Conservation (phyloP, 108 stramenopile genomes). For the Skeletonema menzelii region DNA sequence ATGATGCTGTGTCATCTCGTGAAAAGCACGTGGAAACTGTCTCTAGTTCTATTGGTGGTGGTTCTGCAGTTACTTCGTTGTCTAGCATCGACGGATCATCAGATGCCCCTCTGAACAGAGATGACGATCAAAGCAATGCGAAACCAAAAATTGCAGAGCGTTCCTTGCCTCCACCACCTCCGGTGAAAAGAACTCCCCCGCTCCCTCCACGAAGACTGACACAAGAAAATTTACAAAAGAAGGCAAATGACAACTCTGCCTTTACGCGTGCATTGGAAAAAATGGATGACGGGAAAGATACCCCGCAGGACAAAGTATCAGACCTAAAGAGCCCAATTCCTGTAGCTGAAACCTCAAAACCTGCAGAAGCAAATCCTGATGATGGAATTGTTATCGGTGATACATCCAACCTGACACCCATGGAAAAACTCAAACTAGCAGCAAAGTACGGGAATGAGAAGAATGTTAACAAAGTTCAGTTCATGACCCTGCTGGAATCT, state of each 20-base stretch:
- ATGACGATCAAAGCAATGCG: not conserved
- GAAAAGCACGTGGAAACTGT: not conserved
- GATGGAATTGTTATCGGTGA: not conserved
- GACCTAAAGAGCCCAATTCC: not conserved
- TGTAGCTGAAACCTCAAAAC: not conserved
- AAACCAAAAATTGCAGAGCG: not conserved
- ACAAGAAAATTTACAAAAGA: not conserved
- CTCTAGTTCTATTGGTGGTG: not conserved
- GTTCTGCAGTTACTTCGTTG: not conserved
- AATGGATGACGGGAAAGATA: not conserved
- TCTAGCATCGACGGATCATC: not conserved
- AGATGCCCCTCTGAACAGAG: not conserved
- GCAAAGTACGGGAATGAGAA: not conserved
- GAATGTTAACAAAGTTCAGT: not conserved
- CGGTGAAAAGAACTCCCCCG: not conserved
- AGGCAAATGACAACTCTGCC: no score
- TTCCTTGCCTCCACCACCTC: not conserved
- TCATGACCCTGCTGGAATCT: not conserved
- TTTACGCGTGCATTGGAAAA: not conserved
- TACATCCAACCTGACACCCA: not conserved
- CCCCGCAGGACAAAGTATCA: not conserved
- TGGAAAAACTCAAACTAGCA: conserved; percentile 4
- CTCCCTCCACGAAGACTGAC: not conserved
- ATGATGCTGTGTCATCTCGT: not conserved
- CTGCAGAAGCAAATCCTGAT: not conserved